These are phyloP conservation scores for Mycena kentingensis DNA, from an alignment of 768 basidiomycete species.

Conservation along the genomic window DNA sequence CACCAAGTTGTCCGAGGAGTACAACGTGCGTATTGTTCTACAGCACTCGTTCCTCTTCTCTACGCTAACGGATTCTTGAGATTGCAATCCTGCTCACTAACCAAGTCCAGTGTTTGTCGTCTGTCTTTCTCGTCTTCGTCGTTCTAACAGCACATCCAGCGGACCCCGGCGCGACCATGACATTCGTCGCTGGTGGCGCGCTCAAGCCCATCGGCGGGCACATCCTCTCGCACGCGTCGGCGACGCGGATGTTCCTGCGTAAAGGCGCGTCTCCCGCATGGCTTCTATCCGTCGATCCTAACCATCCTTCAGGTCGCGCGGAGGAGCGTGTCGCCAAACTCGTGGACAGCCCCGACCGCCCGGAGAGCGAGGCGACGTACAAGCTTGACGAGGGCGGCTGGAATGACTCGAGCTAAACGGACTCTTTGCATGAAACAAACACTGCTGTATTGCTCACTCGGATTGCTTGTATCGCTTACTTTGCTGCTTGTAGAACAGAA, in stretches of 20 bases:
- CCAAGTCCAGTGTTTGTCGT: conserved; percentile 78
- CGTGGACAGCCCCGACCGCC: conserved; percentile 86
- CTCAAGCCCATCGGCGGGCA: conserved; percentile 91
- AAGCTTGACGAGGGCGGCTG: conserved; percentile 91
- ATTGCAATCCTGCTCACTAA: conserved; percentile 88
- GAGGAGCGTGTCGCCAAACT: conserved; percentile 91
- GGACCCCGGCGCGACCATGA: conserved; percentile 94
- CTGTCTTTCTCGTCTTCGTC: not conserved
- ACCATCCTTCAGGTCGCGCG: conserved; percentile 63
- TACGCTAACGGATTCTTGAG: conserved; percentile 41
- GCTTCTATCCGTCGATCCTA: not conserved
- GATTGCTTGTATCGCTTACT: no score
- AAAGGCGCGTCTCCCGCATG: conserved; percentile 57
- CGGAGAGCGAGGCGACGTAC: conserved; percentile 90
- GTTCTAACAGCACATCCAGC: conserved; percentile 43
- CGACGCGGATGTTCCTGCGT: conserved; percentile 83
- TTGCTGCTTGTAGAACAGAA: no score
- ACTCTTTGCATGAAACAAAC: no score
- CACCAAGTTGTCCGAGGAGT: conserved; percentile 90
- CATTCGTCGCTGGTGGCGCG: conserved; percentile 91
- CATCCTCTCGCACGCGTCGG: conserved; percentile 87
- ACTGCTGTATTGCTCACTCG: no score
- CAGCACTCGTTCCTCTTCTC: conserved; percentile 5
- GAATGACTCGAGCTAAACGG: no score
- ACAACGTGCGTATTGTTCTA: conserved; percentile 56